Evolutionary conservation across 441 rosid species (phyloP).

Genomic region (Eruca vesicaria): DNA sequence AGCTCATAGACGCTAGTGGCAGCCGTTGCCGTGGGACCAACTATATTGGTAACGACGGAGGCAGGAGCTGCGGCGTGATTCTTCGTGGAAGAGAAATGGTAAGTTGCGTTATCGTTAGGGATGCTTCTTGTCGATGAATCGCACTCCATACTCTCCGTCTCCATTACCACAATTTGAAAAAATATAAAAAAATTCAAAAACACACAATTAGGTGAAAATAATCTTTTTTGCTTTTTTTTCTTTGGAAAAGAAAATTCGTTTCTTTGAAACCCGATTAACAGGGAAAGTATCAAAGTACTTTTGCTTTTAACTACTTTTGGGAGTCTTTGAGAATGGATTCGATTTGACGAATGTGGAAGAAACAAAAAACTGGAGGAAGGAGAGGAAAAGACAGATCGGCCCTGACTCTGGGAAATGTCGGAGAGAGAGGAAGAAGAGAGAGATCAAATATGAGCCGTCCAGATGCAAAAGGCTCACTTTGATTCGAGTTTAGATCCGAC

Average conservation of each 20-base stretch:
- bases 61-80: constrained; percentile 33
- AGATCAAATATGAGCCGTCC: constrained; percentile 38
- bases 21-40: constrained; percentile 53
- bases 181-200: neutral
- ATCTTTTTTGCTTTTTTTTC: neutral
- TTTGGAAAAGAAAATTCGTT: constrained; percentile 16
- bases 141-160: constrained; percentile 68
- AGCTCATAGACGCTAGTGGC: constrained; percentile 83
- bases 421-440: constrained; percentile 5
- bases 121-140: constrained; percentile 59
- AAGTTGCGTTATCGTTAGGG: constrained; percentile 48
- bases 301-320: constrained; percentile 26
- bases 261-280: constrained; percentile 18
- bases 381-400: constrained; percentile 32
- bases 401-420: constrained; percentile 18
- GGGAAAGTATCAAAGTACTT: constrained; percentile 8
- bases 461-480: constrained; percentile 8
- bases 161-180: constrained; percentile 39
- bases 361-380: constrained; percentile 12
- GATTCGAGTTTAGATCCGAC: constrained; percentile 36
- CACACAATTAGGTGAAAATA: constrained; percentile 2
- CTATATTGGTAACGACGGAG: constrained; percentile 33
- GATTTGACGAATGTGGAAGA: constrained; percentile 20
- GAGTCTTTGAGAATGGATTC: constrained; percentile 30
- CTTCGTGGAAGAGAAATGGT: constrained; percentile 55